phyloP scores from a whole-genome alignment of 169 alveolate genomes.

The Eimeria tenella region DNA sequence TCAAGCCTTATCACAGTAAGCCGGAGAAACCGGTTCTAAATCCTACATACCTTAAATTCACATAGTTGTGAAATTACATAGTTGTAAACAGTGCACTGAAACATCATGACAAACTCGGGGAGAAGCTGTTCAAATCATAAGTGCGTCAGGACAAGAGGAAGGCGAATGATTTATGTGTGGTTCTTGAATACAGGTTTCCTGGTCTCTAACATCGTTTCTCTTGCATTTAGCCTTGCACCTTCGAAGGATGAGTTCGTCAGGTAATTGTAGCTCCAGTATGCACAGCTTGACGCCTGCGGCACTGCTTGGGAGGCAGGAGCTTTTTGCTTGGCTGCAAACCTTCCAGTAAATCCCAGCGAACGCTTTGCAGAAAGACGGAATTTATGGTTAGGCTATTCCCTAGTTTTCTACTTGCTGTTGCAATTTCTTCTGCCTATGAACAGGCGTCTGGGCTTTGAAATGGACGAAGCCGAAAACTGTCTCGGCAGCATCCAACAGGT shows the following conservation, averaged over 20 bases:
- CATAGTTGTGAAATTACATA: no score
- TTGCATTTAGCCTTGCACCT: slow-evolving; percentile 80
- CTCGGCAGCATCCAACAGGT: slow-evolving; percentile 53
- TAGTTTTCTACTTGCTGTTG: not conserved
- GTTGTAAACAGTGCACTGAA: not conserved
- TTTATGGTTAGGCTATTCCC: no score
- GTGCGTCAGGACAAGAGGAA: no score
- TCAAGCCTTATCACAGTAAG: slow-evolving; percentile 81
- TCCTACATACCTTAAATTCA: not conserved
- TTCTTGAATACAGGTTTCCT: slow-evolving; percentile 75
- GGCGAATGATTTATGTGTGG: not conserved
- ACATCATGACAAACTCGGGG: no score
- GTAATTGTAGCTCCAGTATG: not conserved
- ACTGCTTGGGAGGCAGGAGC: not conserved
- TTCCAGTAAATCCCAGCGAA: no score
- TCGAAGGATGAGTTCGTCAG: slow-evolving; percentile 71
- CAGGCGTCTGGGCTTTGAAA: slow-evolving; percentile 66
- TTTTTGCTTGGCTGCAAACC: not conserved
- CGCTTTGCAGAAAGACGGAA: no score
- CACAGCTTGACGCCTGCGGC: not conserved
- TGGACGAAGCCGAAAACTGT: slow-evolving; percentile 54
- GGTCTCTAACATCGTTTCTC: slow-evolving; percentile 78
- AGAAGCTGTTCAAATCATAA: no score
- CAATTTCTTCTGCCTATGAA: not conserved
- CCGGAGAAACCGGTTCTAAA: not conserved